Evolutionary conservation across 1,284 basidiomycete species (phyloP), one percentile per base, ranked within the genome.

Genomic region (Apiotrichum veenhuisii): DNA sequence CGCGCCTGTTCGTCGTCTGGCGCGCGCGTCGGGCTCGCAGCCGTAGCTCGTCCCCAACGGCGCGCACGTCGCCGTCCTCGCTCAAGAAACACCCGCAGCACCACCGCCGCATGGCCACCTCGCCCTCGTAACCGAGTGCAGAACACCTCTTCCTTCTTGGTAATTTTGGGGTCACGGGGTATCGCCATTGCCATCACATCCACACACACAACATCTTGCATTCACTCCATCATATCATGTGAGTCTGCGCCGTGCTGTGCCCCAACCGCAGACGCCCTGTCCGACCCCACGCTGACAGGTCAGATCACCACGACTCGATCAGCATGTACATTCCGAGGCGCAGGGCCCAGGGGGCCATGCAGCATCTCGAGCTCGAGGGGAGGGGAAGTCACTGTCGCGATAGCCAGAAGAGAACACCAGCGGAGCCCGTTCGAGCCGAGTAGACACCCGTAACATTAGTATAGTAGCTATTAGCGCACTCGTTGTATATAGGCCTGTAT

Each of bases 1-100:
- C 23, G 5, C 23, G 36, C 3, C 37, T 50, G 18, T 38, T 40
- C 15, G 23, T 50, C 49, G 38, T 50, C 49, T 50, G 49, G 49
- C 49, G 49, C 26, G 12, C n/a, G 33, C 46, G 33, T 20, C 30
- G 46, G 12, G 42, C 42, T 44, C 26, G 20, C 15, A 23, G 42
- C 23, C 22, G 15, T 20, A 8, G 22, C 40, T 10, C 9, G 18
- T 26, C 42, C 20, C 5, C 36, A 9, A 5, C 38, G 38, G 3
- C 38, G n/a, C 17, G 15, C n/a, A 23, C 5, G 20, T 20, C 20
- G 1, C 10, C 40, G 5, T 41, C 40, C 2, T 17, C 37, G 37
- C 18, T 5, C 37, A 17, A 38, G 8, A 41, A 41, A 9, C 5
- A 41, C 20, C 9, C 40, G 20, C 18, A n/a, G 9, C 40, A 20